Conservation (phyloP, 768 basidiomycete species). For the Podaxis rugospora region DNA sequence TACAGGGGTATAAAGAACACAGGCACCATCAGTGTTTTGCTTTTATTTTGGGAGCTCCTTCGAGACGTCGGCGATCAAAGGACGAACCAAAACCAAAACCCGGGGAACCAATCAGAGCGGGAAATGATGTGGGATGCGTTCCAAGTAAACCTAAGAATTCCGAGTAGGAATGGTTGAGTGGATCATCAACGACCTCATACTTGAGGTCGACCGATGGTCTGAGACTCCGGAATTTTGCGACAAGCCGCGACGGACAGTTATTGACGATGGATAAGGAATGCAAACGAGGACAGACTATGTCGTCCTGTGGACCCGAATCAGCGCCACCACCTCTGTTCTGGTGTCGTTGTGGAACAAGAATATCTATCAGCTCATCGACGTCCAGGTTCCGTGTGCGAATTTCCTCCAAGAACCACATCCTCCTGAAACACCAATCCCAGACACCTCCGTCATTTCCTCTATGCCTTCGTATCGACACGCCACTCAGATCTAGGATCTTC, state of each 20-base stretch:
- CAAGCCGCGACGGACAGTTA: not conserved
- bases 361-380: not conserved
- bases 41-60: not conserved
- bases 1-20: not conserved
- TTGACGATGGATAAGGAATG: not conserved
- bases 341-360: not conserved
- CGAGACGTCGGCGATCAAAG: not conserved
- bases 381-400: not conserved
- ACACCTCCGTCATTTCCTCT: slow-evolving; percentile 1
- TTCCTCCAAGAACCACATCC: slow-evolving; percentile 22
- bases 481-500: not conserved
- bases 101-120: not conserved
- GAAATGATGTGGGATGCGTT: not conserved
- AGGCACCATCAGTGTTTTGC: not conserved
- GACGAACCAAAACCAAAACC: not conserved
- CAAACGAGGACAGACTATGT: not conserved
- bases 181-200: not conserved
- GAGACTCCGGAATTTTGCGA: not conserved
- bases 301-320: not conserved
- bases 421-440: slow-evolving; percentile 27
- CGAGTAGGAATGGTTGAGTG: not conserved
- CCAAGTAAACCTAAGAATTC: not conserved
- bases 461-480: not conserved
- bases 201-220: not conserved
- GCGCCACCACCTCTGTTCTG: not conserved